A percentile compares a stretch with the other conserved stretches of the same genome.
These are phyloP conservation scores for Chaetomium tenue DNA, from an alignment of 495 filamentous ascomycete genomes.

Conservation along the genomic window DNA sequence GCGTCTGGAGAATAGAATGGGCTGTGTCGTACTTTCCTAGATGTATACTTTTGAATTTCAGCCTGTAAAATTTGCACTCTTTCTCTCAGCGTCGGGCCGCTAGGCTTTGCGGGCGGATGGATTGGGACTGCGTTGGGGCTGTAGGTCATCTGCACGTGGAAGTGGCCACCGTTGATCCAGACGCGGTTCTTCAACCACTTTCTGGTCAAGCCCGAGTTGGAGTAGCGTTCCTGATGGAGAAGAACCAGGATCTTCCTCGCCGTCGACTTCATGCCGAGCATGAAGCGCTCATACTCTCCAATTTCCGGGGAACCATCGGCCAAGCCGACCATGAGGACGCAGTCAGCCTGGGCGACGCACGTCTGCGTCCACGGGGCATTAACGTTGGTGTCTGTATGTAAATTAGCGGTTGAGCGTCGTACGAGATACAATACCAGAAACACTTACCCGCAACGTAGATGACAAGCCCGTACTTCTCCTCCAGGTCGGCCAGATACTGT, in stretches of 20 bases:
- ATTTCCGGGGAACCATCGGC: conserved; percentile 87
- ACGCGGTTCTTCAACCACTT: conserved; percentile 89
- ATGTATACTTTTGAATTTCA: conserved; percentile 97
- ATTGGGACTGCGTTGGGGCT: conserved; percentile 72
- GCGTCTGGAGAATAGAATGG: conserved; percentile 89
- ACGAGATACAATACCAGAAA: not conserved
- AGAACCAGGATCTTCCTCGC: conserved; percentile 91
- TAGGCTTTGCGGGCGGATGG: conserved; percentile 71
- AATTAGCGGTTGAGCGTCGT: conserved; percentile 26
- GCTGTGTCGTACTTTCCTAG: conserved; percentile 75
- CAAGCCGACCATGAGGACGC: conserved; percentile 85
- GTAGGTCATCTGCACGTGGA: conserved; percentile 96
- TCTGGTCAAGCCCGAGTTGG: conserved; percentile 74
- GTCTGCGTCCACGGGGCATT: conserved; percentile 98
- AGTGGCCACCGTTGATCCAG: conserved; percentile 98
- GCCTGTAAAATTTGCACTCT: conserved; percentile 92
- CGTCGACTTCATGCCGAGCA: conserved; percentile 95
- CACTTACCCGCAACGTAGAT: conserved; percentile 84
- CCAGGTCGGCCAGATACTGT: conserved; percentile 92
- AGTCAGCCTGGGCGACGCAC: conserved; percentile 94
- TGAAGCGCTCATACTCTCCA: conserved; percentile 92
- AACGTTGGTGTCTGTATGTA: conserved; percentile 72
- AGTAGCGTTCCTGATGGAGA: conserved; percentile 90
- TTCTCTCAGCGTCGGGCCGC: conserved; percentile 84
- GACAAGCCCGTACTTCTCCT: conserved; percentile 95